Base-by-base conservation (phyloP, 1,139 yeast species). In the Candida sp. region DNA sequence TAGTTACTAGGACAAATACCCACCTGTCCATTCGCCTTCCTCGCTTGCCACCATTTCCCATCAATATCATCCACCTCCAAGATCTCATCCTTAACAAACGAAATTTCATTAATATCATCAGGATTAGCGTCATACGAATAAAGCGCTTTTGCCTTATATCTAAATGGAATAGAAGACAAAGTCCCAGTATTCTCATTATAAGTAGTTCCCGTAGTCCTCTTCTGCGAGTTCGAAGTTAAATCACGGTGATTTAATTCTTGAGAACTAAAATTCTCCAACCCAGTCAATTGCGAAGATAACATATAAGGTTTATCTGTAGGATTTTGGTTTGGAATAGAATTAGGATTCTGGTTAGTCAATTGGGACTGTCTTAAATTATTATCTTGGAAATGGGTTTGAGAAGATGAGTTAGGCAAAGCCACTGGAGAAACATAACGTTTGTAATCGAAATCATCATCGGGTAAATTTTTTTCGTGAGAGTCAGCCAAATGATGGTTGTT, bases 1-100 rank as follows among this genome's bases (percentile, higher is more conserved):
- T 93, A 93, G 64, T 93, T 93, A 52, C 96, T 86, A 42, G 99
- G 99, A 64, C 97, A 91, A 55, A 93, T 93, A 54, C 99, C 99
- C 42, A 89, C 87, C 63, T 90, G 95, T 39, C 99, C 99, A 55
- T 82, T 85, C 19, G 85, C 75, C 58, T 91, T 81, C 60, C 87
- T 81, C 32, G 97, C 98, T 66, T 90, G 97, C 98, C 98, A 93
- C 99, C 99, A 93, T 68, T 95, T 85, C 42, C 98, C 97, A 52
- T 88, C 89, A 46, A 89, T 87, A 59, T 93, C 98, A 55, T 89
- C 90, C 38, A 93, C 96, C 56, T 87, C 91, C 61, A 93, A 77
- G 23, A 90, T 72, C 63, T 93, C 99, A 48, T 93, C 97, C 64
- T 91, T 90, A 48, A 77, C 81, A 59, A 93, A 93, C 5, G 96